Conservation (phyloP, 2,329 filamentous ascomycete genomes). For the Colletotrichum musicola region DNA sequence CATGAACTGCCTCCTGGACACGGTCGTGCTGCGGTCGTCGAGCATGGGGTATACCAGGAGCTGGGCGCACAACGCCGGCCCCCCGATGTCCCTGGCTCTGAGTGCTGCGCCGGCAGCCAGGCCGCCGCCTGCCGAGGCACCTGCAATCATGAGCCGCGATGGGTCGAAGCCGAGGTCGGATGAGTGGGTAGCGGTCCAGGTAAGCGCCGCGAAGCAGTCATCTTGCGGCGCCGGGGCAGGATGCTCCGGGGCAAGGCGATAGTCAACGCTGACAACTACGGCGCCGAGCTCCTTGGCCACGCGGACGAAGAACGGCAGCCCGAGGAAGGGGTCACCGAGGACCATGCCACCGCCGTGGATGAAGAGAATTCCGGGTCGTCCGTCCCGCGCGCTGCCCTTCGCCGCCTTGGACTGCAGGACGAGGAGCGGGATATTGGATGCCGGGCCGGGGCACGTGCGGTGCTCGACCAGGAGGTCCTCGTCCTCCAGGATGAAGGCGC, state of each 20-base stretch:
- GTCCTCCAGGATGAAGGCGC: slow-evolving; percentile 26
- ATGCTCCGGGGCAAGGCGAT: slow-evolving; percentile 61
- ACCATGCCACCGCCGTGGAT: slow-evolving; percentile 33
- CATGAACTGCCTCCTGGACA: slow-evolving; percentile 47
- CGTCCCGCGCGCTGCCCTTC: not conserved
- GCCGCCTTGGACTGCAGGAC: slow-evolving; percentile 10
- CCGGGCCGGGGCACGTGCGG: slow-evolving; percentile 20
- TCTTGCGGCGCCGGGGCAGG: slow-evolving; percentile 39
- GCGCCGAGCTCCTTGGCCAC: slow-evolving; percentile 24
- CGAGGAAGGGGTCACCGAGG: slow-evolving; percentile 26
- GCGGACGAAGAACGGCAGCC: slow-evolving; percentile 2
- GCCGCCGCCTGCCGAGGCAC: slow-evolving; percentile 58
- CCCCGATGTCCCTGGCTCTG: slow-evolving; percentile 50
- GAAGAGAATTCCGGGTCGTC: slow-evolving; percentile 23
- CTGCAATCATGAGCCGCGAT: slow-evolving; percentile 53
- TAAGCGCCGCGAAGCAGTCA: slow-evolving; percentile 46
- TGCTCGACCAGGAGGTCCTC: slow-evolving; percentile 15
- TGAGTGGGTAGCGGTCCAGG: slow-evolving; percentile 53
- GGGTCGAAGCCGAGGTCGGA: slow-evolving; percentile 55
- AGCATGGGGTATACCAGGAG: slow-evolving; percentile 62
- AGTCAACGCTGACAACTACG: slow-evolving; percentile 59
- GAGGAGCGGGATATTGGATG: slow-evolving; percentile 15
- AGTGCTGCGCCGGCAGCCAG: slow-evolving; percentile 54
- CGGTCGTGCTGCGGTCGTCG: slow-evolving; percentile 53
- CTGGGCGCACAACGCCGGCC: slow-evolving; percentile 52